Evolutionary conservation across 2,329 filamentous ascomycete genomes (phyloP), one percentile per base, ranked within the genome.

Genomic region (Cercospora sp.): DNA sequence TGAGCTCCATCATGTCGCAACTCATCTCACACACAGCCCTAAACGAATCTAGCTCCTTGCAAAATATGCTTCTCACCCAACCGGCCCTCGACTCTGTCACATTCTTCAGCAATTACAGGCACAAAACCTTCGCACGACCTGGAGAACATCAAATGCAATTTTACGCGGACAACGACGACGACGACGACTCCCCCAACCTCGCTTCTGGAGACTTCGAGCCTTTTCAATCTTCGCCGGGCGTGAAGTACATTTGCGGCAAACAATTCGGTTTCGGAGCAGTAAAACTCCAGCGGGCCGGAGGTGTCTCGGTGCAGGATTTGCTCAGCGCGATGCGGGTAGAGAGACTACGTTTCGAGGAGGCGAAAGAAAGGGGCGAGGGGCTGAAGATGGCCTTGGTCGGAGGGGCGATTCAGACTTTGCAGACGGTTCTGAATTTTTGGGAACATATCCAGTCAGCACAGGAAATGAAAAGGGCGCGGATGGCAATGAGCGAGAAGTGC

Each of bases 201-300:
- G 30, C 9, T 28, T 28, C n/a, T 37, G 28, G 8, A 21, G 5
- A 6, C 2, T 18, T 10, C 45, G 26, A 13, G 16, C 1, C 21
- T 32, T 28, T 53, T 9, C 37, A 3, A 10, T 49, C n/a, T 24
- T 18, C 13, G 18, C 9, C 2, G 10, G 34, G 34, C 16, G 18
- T 21, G 18, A 16, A 34, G 8, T 60, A 34, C 28, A 4, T 5
- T 1, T n/a, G 21, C 3, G 66, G 66, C 8, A 55, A 12, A 16
- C 26, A 53, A n/a, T 67, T 67, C 32, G 30, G 45, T 4, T 40
- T 64, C 9, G 21, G 12, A 24, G 66, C 66, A 1, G 21, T 67
- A 3, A 55, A 18, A 28, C 7, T 64, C 40, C 53, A 67, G 40
- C 34, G 37, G 12, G 26, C 16, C 1, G 61, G 40, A 37, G 53